Conservation (phyloP, 768 basidiomycete species). For the Pleurotus djamor region DNA sequence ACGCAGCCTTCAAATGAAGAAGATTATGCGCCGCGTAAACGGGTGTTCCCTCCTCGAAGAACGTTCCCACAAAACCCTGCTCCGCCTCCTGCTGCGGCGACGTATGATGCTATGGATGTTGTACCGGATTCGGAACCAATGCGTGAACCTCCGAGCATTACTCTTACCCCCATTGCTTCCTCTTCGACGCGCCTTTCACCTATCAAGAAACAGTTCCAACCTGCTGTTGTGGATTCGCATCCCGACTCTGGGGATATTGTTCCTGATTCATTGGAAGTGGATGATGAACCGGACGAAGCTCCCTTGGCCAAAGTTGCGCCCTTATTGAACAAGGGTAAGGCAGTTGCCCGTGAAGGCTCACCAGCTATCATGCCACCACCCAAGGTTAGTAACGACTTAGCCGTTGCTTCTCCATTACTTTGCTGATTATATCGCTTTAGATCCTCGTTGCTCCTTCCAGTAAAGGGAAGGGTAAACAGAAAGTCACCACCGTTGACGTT, state of each 20-base stretch:
- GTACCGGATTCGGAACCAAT: conserved; percentile 67
- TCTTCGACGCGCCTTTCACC: not conserved
- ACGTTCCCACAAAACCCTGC: not conserved
- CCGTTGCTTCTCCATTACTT: not conserved
- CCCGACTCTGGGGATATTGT: conserved; percentile 18
- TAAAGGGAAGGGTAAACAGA: conserved; percentile 3
- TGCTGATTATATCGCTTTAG: not conserved
- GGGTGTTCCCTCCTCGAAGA: conserved; percentile 2
- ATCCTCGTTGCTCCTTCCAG: not conserved
- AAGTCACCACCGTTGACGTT: not conserved
- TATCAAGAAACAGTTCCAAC: conserved; percentile 5
- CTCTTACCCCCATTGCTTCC: not conserved
- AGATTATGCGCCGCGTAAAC: not conserved
- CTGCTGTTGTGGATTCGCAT: conserved; percentile 6
- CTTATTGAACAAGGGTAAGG: conserved; percentile 20
- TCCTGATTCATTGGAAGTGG: conserved; percentile 21
- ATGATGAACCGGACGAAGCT: conserved; percentile 37
- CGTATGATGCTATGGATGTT: conserved; percentile 38
- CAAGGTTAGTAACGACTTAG: not conserved
- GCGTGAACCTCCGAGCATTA: conserved; percentile 17
- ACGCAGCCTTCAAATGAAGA: conserved; percentile 10
- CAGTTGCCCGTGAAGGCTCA: not conserved
- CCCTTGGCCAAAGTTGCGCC: conserved; percentile 34
- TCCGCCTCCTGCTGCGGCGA: not conserved
- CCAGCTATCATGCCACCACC: not conserved